A percentile compares a stretch with the other conserved stretches of the same genome.
These are phyloP conservation scores for Salinomyces thailandicus DNA, from an alignment of 2,329 filamentous ascomycete species.

Conservation along the genomic window DNA sequence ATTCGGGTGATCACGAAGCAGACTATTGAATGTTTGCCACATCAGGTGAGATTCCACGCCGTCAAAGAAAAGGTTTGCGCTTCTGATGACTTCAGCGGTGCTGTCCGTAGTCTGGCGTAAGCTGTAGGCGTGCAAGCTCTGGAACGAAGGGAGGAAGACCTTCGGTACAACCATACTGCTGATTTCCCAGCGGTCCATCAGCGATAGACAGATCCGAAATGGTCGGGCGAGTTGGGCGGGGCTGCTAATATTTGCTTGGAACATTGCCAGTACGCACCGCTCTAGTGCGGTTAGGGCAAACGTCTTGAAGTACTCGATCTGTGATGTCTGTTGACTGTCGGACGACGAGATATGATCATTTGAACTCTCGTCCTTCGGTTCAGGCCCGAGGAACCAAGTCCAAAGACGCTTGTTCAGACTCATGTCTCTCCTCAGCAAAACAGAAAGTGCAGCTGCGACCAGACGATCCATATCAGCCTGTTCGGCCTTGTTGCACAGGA, in stretches of 20 bases:
- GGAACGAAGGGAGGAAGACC: constrained; percentile 76
- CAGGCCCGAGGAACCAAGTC: constrained; percentile 89
- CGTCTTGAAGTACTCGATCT: constrained; percentile 66
- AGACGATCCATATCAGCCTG: constrained; percentile 69
- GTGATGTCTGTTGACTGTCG: constrained; percentile 13
- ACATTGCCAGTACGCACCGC: constrained; percentile 65
- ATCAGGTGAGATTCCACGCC: constrained; percentile 91
- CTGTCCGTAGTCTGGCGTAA: constrained; percentile 54
- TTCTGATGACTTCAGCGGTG: constrained; percentile 78
- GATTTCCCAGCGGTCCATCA: constrained; percentile 98
- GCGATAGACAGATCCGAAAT: constrained; percentile 81
- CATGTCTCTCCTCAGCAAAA: constrained; percentile 89
- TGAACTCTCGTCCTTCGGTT: constrained; percentile 29
- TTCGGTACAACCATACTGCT: constrained; percentile 80
- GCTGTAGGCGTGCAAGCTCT: constrained; percentile 69
- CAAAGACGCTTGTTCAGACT: constrained; percentile 89
- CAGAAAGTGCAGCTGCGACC: constrained; percentile 70
- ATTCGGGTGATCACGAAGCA: constrained; percentile 17
- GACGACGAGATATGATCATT: constrained; percentile 21
- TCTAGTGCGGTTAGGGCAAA: constrained; percentile 67
- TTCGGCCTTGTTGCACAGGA: constrained; percentile 67
- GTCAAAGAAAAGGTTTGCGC: constrained; percentile 93
- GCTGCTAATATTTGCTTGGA: constrained; percentile 45
- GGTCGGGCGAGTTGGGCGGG: constrained; percentile 67
- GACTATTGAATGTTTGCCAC: constrained; percentile 41